Base-by-base conservation (phyloP, 2,329 filamentous ascomycete species). In the Ophiostoma triangulosporum region DNA sequence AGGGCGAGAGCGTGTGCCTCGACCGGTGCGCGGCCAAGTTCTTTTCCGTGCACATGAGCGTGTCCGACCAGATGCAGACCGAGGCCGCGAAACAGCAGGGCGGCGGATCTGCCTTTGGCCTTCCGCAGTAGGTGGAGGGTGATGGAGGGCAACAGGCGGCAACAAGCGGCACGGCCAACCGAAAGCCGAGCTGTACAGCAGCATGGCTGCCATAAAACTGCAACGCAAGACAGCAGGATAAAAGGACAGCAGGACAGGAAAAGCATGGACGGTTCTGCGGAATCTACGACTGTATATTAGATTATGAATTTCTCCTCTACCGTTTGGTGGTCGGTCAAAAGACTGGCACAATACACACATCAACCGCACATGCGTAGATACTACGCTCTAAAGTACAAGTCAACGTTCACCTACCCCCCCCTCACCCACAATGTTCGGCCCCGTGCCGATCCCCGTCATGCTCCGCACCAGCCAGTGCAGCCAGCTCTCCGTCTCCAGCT, bases 21-120 rank as follows among this genome's bases (percentile, higher is more conserved):
- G 93, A 98, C 74, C 88, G 93, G 65, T 98, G 94, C 73, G 87
- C 94, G 55, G 80, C 86, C 66, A 98, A 98, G 76, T 98, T 97
- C 76, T 96, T 98, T 73, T 91, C 97, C 63, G 90, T 95, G 65
- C 95, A 95, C 70, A 83, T 95, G 76, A 97, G 96, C 76, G 88
- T 97, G 56, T 91, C 86, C 64, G 90, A 97, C 73, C 88, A 94
- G 73, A 89, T 97, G 82, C 89, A 96, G 73, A 81, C 84, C 60
- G 86, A 95, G 70, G 87, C 86, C 17, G 46, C 46, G 27, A 48
- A 48, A 33, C 27, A 48, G 17, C 46, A 48, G 46, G 46, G 46
- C 46, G 46, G 43, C 43, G 43, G 43, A 6, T 46, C 43, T n/a
- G 43, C 43, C 15, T 46, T 46, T 17, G 43, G 43, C 26, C 43